These are phyloP conservation scores for Phialemoniopsis sp. DNA, from an alignment of 2,329 filamentous ascomycete species.

Conservation along the genomic window DNA sequence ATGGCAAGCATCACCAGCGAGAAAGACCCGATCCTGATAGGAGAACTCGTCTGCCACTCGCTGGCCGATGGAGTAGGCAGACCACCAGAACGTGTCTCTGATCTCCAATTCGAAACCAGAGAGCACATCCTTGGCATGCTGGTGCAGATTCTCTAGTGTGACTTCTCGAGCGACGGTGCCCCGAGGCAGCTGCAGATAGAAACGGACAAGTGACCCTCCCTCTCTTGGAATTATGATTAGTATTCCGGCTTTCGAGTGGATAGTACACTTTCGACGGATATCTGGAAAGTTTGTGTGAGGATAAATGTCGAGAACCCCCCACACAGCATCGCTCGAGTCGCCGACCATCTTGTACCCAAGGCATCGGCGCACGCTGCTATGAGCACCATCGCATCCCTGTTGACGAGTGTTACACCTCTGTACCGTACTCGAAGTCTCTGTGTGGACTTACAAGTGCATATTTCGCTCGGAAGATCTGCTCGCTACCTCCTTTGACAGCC, in stretches of 20 bases:
- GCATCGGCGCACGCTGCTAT: slow-evolving; percentile 44
- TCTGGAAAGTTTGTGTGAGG: slow-evolving; percentile 57
- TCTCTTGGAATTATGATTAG: slow-evolving; percentile 61
- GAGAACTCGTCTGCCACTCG: slow-evolving; percentile 56
- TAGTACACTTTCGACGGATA: slow-evolving; percentile 50
- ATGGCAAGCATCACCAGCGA: slow-evolving; percentile 62
- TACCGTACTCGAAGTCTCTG: no score
- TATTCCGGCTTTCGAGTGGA: slow-evolving; percentile 50
- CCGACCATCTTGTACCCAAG: slow-evolving; percentile 56
- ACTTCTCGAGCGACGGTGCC: slow-evolving; percentile 47
- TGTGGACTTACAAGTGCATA: no score
- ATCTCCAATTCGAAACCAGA: slow-evolving; percentile 50
- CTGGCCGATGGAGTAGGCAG: slow-evolving; percentile 59
- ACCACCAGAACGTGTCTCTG: slow-evolving; percentile 57
- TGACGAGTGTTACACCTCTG: no score
- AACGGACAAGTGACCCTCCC: slow-evolving; percentile 50
- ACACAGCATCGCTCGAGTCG: slow-evolving; percentile 51
- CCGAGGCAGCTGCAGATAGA: slow-evolving; percentile 56
- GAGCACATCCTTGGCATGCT: slow-evolving; percentile 47
- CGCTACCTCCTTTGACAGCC: no score
- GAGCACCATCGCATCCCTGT: slow-evolving; percentile 44
- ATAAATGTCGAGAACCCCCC: slow-evolving; percentile 54
- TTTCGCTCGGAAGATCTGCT: no score
- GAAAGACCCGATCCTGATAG: slow-evolving; percentile 50
- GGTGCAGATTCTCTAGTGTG: slow-evolving; percentile 47